Base-by-base conservation (phyloP, 805 yeast genomes). In the Pichia exigua region DNA sequence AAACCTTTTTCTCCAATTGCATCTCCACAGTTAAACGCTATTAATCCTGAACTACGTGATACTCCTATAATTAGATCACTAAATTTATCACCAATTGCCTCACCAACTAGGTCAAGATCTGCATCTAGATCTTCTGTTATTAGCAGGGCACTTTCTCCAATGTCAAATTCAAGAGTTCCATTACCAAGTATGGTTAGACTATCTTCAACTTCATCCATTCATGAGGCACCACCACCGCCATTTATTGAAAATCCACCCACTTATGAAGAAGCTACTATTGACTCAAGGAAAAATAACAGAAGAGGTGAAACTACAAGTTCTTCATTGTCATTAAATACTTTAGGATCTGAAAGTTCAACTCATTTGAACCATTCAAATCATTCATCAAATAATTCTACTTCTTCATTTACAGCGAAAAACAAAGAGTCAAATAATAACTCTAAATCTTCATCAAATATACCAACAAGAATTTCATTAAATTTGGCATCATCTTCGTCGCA, bases 1-100 rank as follows among this genome's bases (percentile, higher is more conserved):
- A 61, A 75, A 45, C 88, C 88, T 2, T 67, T 72, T 24, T 78
- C 85, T 1, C 82, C 83, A 8, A 51, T 61, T 11, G 57, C 60
- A 4, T 62, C 69, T 1, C 71, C 72, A 2, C 62, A 64, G 44
- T 52, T 66, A 46, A 56, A 57, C 48, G 63, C 68, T 2, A 48
- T 64, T 12, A 60, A 60, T 28, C 68, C 68, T 3, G 67, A 64
- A 44, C 49, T 61, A 28, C 54, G 65, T 39, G 54, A 56, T 0
- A 52, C 46, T n/a, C 54, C 47, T 44, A 42, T 50, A 32, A 43
- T 56, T 51, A 53, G 47, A 45, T 51, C 57, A 15, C 30, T 56
- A 7, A 59, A 54, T 21, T 40, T 57, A 42, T 49, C 57, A 32
- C 53, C 53, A 22, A 48, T 49, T 27, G 15, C 51, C 8, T 47